Evolutionary conservation across 2,329 filamentous ascomycete species (phyloP), one percentile per base, ranked within the genome.

Genomic region (Didymella exigua): DNA sequence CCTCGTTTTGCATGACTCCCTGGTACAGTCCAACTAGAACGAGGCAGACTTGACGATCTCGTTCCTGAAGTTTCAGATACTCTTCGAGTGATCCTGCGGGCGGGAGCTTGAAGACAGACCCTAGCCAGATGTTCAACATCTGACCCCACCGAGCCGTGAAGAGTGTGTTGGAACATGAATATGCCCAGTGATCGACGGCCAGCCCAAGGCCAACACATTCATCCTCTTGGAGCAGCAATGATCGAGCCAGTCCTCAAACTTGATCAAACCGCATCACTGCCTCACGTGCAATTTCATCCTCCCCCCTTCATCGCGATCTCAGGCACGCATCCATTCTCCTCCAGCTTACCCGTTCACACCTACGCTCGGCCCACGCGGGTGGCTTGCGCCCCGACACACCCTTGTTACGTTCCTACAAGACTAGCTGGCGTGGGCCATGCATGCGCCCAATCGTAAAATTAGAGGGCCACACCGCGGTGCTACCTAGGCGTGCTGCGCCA

Each of bases 401-500:
- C 51, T 34, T 55, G 41, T 36, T 46, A 13, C 33, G 10, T 23
- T 16, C 51, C 23, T 42, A 37, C 41, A 46, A 21, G 31, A 23
- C 9, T 24, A 29, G n/a, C 21, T 21, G 37, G 42, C 43, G 42
- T 16, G 19, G 24, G 18, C 9, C 21, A 38, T 26, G 37, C 30
- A n/a, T 41, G 41, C 30, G 29, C 52, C 33, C 52, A 55, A 55
- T 50, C 46, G 46, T 50, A 55, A 50, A 55, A 36, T 46, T 50
- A 31, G 42, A 42, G 26, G 36, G 36, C 36, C 41, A 42, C 41
- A 19, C 23, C 29, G 41, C n/a, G 24, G 13, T 24, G 18, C 27
- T n/a, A n/a, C n/a, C n/a, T 29, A 42, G 47, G 38, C 38, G 34
- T 24, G 41, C 51, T 49, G 51, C 51, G 40, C 13, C 27, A 54